Conservation (phyloP, 208 protist genomes). For the Trypanosoma boissoni region DNA sequence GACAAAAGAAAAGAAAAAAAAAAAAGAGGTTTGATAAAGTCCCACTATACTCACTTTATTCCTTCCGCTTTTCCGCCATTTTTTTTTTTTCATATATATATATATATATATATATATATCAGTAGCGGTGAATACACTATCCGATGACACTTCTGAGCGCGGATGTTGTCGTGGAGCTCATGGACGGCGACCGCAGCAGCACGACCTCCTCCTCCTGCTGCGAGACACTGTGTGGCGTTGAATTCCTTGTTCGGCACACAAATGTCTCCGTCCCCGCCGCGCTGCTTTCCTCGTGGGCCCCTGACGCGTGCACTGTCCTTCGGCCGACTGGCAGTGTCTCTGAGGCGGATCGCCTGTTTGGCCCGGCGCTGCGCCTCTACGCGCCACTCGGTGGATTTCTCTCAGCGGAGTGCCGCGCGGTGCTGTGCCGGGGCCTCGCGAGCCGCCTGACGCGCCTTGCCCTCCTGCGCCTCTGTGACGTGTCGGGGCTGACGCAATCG, state of each 20-base stretch:
- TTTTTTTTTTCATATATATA: too few relatives aligned
- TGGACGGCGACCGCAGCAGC: neutral
- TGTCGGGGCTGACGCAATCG: neutral
- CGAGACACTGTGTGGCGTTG: constrained; percentile 15
- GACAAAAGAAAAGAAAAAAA: too few relatives aligned
- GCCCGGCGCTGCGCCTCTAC: constrained; percentile 16
- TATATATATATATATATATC: too few relatives aligned
- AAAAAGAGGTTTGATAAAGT: too few relatives aligned
- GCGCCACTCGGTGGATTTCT: constrained; percentile 17
- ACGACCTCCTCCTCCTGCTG: neutral
- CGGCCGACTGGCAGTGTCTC: neutral
- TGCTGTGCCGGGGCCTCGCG: constrained; percentile 15
- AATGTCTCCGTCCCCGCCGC: constrained; percentile 8
- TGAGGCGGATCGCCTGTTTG: constrained; percentile 4
- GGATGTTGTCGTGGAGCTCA: constrained; percentile 6
- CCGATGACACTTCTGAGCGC: constrained; percentile 20
- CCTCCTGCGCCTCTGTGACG: neutral
- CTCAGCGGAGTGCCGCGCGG: constrained; percentile 17
- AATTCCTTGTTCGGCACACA: constrained; percentile 22
- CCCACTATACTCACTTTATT: too few relatives aligned
- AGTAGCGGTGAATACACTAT: too few relatives aligned
- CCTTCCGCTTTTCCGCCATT: too few relatives aligned
- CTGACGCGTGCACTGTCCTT: too few relatives aligned
- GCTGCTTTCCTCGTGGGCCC: neutral
- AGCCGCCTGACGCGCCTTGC: constrained; percentile 7